Evolutionary conservation across 2,329 filamentous ascomycete genomes (phyloP), one percentile per base, ranked within the genome.

Genomic region (Leptographium flavum): DNA sequence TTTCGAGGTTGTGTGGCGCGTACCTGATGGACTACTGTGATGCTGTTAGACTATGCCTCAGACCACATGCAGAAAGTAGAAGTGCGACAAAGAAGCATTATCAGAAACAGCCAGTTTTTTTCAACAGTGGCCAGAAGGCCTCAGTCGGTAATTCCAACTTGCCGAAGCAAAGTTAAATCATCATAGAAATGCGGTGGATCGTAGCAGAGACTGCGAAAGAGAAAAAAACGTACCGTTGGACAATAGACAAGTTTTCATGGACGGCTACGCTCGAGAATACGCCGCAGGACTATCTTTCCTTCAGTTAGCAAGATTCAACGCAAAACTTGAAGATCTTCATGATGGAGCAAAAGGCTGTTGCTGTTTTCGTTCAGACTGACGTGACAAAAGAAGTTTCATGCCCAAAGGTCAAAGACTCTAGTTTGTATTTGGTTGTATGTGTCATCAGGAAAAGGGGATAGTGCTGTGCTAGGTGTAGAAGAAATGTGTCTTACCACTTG

Each of bases 141-240:
- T 93, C 83, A 78, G 86, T 79, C 86, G 86, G 86, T 93, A 93
- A 93, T 92, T 90, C 85, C 85, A 88, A 87, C 84, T 75, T 74
- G 75, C 73, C 72, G 67, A 72, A 71, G 67, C 70, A 73, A 71
- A 68, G 61, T 79, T 75, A 75, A 68, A 72, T 82, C 81, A 86
- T 81, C 76, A 77, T 65, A 52, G 48, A 54, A 54, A 56, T 47
- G 47, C 38, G 31, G 48, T 25, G 30, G 31, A 21, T 14, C 37
- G 30, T 44, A 10, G 31, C 13, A 15, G 30, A n/a, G 6, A 15
- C 5, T 36, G 4, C 23, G 9, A 4, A 2, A 9, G 28, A 21
- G 39, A 13, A 4, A 2, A 9, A 36, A 21, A 41, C 39, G 5
- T 39, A 41, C 45, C 45, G 31, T 36, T 33, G 21, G 30, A 4